These are phyloP conservation scores for Tolypocladium ophioglossoides DNA, from an alignment of 2,329 filamentous ascomycete species.

Conservation along the genomic window DNA sequence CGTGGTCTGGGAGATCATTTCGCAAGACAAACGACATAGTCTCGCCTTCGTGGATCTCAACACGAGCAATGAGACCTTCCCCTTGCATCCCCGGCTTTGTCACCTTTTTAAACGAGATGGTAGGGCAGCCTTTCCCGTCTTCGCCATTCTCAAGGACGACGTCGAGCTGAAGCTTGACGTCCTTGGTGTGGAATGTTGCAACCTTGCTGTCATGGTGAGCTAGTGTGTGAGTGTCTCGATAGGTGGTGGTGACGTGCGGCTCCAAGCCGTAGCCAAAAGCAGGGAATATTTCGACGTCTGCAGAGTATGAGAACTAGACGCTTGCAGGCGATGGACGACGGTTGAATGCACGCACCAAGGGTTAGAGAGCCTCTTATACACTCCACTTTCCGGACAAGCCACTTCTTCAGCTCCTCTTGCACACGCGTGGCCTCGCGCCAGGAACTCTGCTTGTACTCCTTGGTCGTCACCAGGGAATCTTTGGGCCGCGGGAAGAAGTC, in stretches of 20 bases:
- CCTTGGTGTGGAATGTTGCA: conserved; percentile 50
- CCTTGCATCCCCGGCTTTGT: conserved; percentile 42
- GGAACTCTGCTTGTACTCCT: conserved; percentile 35
- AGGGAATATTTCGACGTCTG: conserved; percentile 61
- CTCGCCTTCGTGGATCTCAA: conserved; percentile 55
- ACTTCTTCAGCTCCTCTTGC: conserved; percentile 55
- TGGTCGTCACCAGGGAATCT: conserved; percentile 40
- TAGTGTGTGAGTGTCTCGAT: conserved; percentile 30
- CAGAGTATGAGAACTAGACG: not conserved
- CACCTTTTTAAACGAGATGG: conserved; percentile 44
- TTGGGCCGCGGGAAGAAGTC: conserved; percentile 69
- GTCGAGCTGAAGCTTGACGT: conserved; percentile 54
- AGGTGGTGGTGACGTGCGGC: conserved; percentile 47
- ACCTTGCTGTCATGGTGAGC: conserved; percentile 40
- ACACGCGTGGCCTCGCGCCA: conserved; percentile 43
- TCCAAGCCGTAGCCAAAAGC: conserved; percentile 61
- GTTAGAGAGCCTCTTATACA: conserved; percentile 59
- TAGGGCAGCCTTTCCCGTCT: conserved; percentile 31
- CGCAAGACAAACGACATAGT: conserved; percentile 59
- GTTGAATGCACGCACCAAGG: conserved; percentile 30
- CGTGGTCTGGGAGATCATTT: conserved; percentile 47
- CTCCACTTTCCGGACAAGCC: conserved; percentile 61
- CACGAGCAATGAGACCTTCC: conserved; percentile 50
- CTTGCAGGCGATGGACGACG: not conserved
- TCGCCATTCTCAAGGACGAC: conserved; percentile 52